Conservation (phyloP, 140 eudicot species). For the Cichorium intybus region DNA sequence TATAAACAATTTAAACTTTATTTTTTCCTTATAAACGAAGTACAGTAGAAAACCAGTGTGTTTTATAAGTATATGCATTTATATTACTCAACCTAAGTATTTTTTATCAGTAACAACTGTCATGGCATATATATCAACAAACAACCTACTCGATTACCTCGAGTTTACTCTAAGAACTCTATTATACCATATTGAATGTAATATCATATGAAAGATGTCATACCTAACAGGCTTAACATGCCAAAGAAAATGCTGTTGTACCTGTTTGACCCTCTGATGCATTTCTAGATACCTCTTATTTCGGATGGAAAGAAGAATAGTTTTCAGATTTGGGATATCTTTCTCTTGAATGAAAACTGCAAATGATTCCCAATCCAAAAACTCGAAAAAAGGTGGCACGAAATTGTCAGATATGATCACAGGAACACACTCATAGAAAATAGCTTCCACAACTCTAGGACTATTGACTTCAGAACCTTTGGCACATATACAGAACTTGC, state of each 20-base stretch:
- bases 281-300: conserved; percentile 44
- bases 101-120: neutral
- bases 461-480: conserved; percentile 90
- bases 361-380: conserved; percentile 84
- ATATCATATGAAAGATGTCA: conserved; percentile 80
- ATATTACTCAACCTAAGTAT: neutral
- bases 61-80: neutral
- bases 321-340: conserved; percentile 72
- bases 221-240: conserved; percentile 73
- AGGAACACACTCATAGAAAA: conserved; percentile 88
- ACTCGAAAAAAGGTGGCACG: conserved; percentile 90
- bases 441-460: conserved; percentile 94
- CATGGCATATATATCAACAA: neutral
- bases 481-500: conserved; percentile 87
- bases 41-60: too few relatives aligned
- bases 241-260: conserved; percentile 91
- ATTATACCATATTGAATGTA: conserved; percentile 81
- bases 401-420: conserved; percentile 90
- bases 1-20: neutral
- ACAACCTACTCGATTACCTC: conserved; percentile 2
- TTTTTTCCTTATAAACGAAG: neutral
- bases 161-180: conserved; percentile 54
- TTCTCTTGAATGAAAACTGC: conserved; percentile 71
- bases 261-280: conserved; percentile 69
- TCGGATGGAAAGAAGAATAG: conserved; percentile 49